Percentiles rank a stretch among this genome's conserved stretches.
These are phyloP conservation scores for Sugiyamaella grinbergsii DNA, from an alignment of 1,139 yeast species.

Conservation along the genomic window DNA sequence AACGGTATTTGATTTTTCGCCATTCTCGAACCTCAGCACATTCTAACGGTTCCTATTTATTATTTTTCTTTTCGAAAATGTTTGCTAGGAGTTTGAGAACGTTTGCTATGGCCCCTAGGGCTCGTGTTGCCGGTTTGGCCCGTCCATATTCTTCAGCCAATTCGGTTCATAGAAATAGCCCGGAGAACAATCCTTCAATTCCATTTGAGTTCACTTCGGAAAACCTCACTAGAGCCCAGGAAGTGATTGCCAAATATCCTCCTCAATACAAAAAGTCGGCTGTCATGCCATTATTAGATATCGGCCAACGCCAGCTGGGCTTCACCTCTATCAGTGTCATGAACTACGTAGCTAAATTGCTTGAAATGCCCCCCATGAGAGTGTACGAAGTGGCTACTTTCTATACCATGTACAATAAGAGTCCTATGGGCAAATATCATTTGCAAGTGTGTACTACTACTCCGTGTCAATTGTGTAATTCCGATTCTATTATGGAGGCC, in stretches of 20 bases:
- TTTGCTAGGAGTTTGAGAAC: constrained; percentile 10
- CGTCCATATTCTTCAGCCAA: constrained; percentile 21
- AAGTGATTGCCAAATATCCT: constrained; percentile 77
- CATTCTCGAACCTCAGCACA: too few species aligned
- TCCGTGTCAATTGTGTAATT: constrained; percentile 85
- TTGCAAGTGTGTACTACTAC: constrained; percentile 89
- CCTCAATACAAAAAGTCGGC: constrained; percentile 87
- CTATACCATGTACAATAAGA: constrained; percentile 88
- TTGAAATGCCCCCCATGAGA: constrained; percentile 94
- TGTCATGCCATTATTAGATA: constrained; percentile 81
- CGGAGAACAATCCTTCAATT: constrained; percentile 64
- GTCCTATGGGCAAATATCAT: constrained; percentile 84
- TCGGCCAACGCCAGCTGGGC: constrained; percentile 88
- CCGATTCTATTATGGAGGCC: constrained; percentile 75
- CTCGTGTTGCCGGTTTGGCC: neutral
- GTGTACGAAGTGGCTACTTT: constrained; percentile 93
- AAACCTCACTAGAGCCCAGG: constrained; percentile 69
- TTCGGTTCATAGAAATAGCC: constrained; percentile 74
- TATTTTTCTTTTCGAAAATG: constrained; percentile 5
- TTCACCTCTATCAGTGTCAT: constrained; percentile 87
- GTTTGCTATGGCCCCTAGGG: constrained; percentile 6
- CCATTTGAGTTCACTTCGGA: constrained; percentile 77
- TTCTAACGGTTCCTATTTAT: neutral
- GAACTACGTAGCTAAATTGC: constrained; percentile 85
- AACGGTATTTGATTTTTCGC: neutral